Base-by-base conservation (phyloP, 495 filamentous ascomycete genomes). In the Hyaloscypha hepaticicola region DNA sequence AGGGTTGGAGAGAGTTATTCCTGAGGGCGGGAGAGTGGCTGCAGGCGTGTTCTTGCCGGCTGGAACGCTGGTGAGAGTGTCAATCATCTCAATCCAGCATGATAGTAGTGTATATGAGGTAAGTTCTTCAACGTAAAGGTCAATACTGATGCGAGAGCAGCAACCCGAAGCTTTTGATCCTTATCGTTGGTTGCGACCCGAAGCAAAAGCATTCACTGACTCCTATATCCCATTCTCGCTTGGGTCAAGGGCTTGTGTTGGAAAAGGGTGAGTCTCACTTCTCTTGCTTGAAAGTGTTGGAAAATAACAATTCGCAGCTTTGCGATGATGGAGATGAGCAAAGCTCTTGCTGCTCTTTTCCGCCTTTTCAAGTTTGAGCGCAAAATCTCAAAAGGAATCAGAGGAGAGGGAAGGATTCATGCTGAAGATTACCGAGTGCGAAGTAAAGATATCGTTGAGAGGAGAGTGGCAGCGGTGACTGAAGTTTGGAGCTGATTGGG, bases 301-400 rank as follows among this genome's bases (percentile, higher is more conserved):
- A 45, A 21, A 12, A 27, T 58, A 34, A 58, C 14, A 0, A 19
- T 63, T 8, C 6, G 16, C 24, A 64, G 62, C 25, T 60, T 69
- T 58, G 66, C 66, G 9, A 41, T 3, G 38, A 66, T 62, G 63
- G 66, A 69, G 51, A n/a, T 69, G 26, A 2, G 1, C 9, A 69
- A 61, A 52, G 49, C 51, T 5, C 28, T 61, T 11, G 66, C 56
- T 9, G 66, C 63, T 26, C 16, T 66, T 19, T 53, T 69, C 28
- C 48, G 66, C 4, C 2, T 16, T 6, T 69, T 69, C 21, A 25
- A 57, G 19, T 58, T 64, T 45, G 27, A 58, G 55, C 48, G 62
- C n/a, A 19, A 11, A 3, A 58, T 28, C 9, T 9, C 19, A 26
- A 16, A 34, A n/a, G 2, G n/a, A 9, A 26, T 38, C 60, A 26